A percentile compares a stretch with the other conserved stretches of the same genome.
Evolutionary conservation across 2,329 filamentous ascomycete species (phyloP).

Genomic region (Epichloe coenophiala): DNA sequence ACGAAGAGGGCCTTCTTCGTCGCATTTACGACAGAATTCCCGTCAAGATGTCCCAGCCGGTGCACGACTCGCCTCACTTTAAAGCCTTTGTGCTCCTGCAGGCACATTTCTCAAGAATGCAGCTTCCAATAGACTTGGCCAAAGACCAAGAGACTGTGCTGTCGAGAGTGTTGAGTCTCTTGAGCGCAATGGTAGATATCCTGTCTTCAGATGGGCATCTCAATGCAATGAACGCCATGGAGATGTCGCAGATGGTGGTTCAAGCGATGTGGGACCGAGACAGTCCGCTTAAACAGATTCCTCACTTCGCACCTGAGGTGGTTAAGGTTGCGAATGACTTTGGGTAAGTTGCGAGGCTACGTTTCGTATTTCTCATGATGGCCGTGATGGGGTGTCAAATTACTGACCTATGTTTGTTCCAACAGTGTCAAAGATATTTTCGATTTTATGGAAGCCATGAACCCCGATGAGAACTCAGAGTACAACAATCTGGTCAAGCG

Average conservation of each 20-base stretch:
- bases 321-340: conserved; percentile 72
- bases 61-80: conserved; percentile 91
- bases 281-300: conserved; percentile 92
- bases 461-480: conserved; percentile 78
- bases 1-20: conserved; percentile 76
- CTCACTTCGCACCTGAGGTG: conserved; percentile 75
- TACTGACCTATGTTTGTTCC: conserved; percentile 17
- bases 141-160: conserved; percentile 91
- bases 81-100: conserved; percentile 96
- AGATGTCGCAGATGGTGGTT: conserved; percentile 98
- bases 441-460: conserved; percentile 98
- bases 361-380: too few species aligned
- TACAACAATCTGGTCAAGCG: conserved; percentile 66
- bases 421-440: conserved; percentile 79
- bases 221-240: conserved; percentile 97
- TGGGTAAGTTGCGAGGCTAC: conserved; percentile 37
- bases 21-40: conserved; percentile 91
- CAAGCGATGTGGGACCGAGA: conserved; percentile 99
- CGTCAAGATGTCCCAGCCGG: conserved; percentile 82
- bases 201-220: conserved; percentile 90
- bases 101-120: conserved; percentile 95
- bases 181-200: conserved; percentile 89
- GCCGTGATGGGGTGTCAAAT: background rate
- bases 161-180: conserved; percentile 69
- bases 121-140: conserved; percentile 84